A percentile compares a stretch with the other conserved stretches of the same genome.
These are phyloP conservation scores for Delitschia confertaspora DNA, from an alignment of 495 filamentous ascomycete genomes.

Conservation along the genomic window DNA sequence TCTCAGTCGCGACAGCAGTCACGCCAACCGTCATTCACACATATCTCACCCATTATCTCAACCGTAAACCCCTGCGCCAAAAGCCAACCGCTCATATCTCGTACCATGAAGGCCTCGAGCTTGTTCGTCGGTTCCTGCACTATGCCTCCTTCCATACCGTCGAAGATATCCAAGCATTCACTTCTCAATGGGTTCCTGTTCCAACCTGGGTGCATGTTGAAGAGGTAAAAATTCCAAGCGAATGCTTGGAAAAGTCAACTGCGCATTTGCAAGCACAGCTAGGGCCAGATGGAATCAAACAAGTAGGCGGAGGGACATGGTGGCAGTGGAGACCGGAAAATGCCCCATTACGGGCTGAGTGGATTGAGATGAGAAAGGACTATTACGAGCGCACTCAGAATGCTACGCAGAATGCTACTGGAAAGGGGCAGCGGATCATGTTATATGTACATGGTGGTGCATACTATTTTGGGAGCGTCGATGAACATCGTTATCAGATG, in stretches of 20 bases:
- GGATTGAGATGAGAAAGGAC: slow-evolving; percentile 89
- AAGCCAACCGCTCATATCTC: slow-evolving; percentile 81
- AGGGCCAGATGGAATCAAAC: slow-evolving; percentile 60
- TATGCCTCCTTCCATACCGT: slow-evolving; percentile 80
- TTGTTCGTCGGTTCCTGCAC: slow-evolving; percentile 74
- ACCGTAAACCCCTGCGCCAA: slow-evolving; percentile 61
- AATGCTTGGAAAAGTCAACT: slow-evolving; percentile 54
- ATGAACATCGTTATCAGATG: slow-evolving; percentile 93
- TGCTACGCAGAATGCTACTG: slow-evolving; percentile 41
- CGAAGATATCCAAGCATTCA: slow-evolving; percentile 87
- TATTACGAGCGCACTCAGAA: slow-evolving; percentile 63
- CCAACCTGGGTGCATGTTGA: slow-evolving; percentile 82
- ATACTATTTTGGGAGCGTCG: slow-evolving; percentile 83
- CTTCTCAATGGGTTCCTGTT: slow-evolving; percentile 76
- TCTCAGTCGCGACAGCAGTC: slow-evolving; percentile 62
- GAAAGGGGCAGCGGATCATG: slow-evolving; percentile 66
- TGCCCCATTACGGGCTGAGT: slow-evolving; percentile 66
- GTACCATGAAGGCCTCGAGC: slow-evolving; percentile 86
- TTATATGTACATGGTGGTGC: slow-evolving; percentile 85
- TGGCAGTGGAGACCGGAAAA: slow-evolving; percentile 80
- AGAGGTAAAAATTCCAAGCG: slow-evolving; percentile 56
- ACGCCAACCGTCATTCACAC: slow-evolving; percentile 73
- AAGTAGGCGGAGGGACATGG: slow-evolving; percentile 76
- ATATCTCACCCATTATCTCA: slow-evolving; percentile 71
- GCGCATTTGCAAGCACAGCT: slow-evolving; percentile 56